Conservation (phyloP, 176 grass and related monocot genomes). For the Carex parvula region DNA sequence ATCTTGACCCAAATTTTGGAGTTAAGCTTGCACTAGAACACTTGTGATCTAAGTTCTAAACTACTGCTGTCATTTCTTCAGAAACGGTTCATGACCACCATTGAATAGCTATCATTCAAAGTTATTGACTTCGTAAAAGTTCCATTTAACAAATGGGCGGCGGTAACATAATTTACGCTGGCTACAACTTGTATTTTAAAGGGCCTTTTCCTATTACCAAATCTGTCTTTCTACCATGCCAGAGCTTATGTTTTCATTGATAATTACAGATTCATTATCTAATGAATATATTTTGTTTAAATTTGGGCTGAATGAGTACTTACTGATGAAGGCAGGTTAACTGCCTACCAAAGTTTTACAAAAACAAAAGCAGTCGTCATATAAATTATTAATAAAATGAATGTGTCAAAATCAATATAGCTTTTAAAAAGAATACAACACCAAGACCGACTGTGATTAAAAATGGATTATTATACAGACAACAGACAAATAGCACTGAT, state of each 20-base stretch:
- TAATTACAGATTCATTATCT: not conserved
- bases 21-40: not conserved
- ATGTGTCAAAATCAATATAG: slow-evolving; percentile 14
- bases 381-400: not conserved
- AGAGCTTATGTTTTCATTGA: not conserved
- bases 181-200: not conserved
- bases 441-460: not conserved
- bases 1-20: not conserved
- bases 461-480: not conserved
- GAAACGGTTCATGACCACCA: not conserved
- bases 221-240: not conserved
- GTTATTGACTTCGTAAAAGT: not conserved
- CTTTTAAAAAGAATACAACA: not conserved
- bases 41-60: not conserved
- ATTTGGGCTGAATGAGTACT: not conserved
- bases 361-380: not conserved
- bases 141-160: not conserved
- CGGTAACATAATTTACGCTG: not conserved
- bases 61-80: not conserved
- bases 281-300: not conserved
- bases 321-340: not conserved
- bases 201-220: not conserved
- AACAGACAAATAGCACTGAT: not conserved
- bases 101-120: not conserved
- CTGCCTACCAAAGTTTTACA: not conserved